phyloP scores from a whole-genome alignment of 495 filamentous ascomycete species.

The Hyphodiscus hymeniophilus region DNA sequence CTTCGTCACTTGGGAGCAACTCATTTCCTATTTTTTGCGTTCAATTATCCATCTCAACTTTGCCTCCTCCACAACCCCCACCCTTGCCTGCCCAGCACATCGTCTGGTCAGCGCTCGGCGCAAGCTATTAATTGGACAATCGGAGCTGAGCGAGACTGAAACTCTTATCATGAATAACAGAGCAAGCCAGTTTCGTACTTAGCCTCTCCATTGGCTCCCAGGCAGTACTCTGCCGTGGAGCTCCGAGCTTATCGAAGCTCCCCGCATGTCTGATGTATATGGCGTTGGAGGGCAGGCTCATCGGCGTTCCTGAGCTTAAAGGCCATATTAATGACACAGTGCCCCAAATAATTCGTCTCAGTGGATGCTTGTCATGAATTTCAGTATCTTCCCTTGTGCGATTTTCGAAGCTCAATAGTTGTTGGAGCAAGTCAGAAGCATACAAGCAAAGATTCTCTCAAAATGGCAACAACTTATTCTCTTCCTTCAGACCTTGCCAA shows the following conservation, averaged over 20 bases:
- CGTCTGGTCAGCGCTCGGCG: no score
- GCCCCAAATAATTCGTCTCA: no score
- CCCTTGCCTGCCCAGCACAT: no score
- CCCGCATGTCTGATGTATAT: neutral
- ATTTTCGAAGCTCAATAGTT: neutral
- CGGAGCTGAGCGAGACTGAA: no score
- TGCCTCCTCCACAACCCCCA: no score
- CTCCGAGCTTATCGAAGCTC: conserved; percentile 1
- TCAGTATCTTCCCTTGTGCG: neutral
- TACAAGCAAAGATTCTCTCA: conserved; percentile 1
- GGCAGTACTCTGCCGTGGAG: neutral
- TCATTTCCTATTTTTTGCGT: no score
- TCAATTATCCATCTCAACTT: no score
- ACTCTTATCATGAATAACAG: conserved; percentile 5
- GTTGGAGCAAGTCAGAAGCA: neutral
- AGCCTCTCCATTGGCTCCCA: conserved; percentile 4
- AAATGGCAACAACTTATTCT: conserved; percentile 18
- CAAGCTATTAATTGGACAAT: no score
- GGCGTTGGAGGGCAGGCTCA: neutral
- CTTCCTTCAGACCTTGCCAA: conserved; percentile 13
- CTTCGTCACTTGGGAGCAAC: no score
- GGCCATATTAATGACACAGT: no score
- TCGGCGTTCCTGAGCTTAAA: neutral
- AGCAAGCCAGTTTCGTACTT: neutral
- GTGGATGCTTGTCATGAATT: neutral